Evolutionary conservation across 768 basidiomycete species (phyloP), one percentile per base, ranked within the genome.

Genomic region (Cystofilobasidium ferigula): DNA sequence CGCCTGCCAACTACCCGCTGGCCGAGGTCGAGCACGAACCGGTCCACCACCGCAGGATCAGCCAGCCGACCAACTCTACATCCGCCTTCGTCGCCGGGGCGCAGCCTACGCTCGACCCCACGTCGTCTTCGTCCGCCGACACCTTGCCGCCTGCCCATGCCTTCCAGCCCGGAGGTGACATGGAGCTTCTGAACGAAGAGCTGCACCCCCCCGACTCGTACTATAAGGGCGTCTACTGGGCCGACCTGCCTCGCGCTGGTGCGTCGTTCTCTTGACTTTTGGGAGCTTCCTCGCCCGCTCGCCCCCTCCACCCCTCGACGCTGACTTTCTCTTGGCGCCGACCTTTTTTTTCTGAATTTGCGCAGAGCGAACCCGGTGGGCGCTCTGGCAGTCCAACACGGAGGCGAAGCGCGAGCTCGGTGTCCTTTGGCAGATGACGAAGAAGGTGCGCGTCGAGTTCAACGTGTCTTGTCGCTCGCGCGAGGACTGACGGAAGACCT

Each of bases 351-450:
- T 56, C 28, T 12, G 0, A 3, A 13, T 42, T 22, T 42, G 0
- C 35, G 3, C 51, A 1, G 71, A 76, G 45, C 66, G 74, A 13
- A 57, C 62, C 38, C 61, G 38, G 34, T 79, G 74, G 72, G 71
- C 76, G 36, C 72, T 73, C 63, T 56, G 54, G 3, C 76, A 78
- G 64, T 51, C 63, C 10, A 74, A 73, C 61, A 69, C 48, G 7
- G 78, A 79, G 62, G 61, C 72, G 18, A 68, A 63, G 45, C 70
- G 77, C 51, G 78, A 78, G 69, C 30, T 74, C 45, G 45, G 45
- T 34, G 69, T 71, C 36, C 63, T 78, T 18, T 71, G 74, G 38
- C 12, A 61, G 3, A 76, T 77, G 76, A 75, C 76, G 70, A 77
- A 77, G 69, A 66, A 61, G 42, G 63, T 59, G 43, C 43, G 60